Base-by-base conservation (phyloP, 2,329 filamentous ascomycete genomes). In the Bisporella sp. region DNA sequence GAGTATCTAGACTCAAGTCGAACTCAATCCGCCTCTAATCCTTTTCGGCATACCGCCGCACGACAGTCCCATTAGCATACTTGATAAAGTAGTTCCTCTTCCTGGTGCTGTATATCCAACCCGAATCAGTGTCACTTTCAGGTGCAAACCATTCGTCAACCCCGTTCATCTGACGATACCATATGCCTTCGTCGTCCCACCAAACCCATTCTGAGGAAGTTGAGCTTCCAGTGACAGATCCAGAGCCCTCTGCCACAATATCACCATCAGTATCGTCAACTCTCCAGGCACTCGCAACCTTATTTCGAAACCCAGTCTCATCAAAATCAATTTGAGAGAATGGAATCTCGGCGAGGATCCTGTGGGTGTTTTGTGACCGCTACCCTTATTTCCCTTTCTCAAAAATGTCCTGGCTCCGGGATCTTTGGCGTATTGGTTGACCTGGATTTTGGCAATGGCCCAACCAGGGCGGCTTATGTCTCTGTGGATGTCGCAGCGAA, bases 401-500 rank as follows among this genome's bases (percentile, higher is more conserved):
- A 42, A 28, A 37, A 50, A 47, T 21, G 31, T 40, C 42, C 37
- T 50, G 37, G 31, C 48, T 47, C 43, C 48, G n/a, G 37, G 21
- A 42, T 50, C 48, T 39, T 50, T 50, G 43, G 48, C 48, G 35
- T 28, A 31, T 41, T 41, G 41, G 35, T 50, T 47, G 35, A 43
- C 48, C 44, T 50, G 48, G 35, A 50, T 43, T 30, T 50, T 46
- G 7, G 48, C 48, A 41, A 43, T 32, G 28, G 48, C 48, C 32
- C 31, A 50, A 33, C 31, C 48, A 47, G 48, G 42, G 29, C 43
- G 42, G 31, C 43, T 41, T 8, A 50, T 4, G 44, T 50, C 32
- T 43, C 35, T 50, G 29, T 50, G 48, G 13, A 50, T 44, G 31
- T 47, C 48, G 31, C n/a, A 31, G 35, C 48, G 48, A 46, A 50